Evolutionary conservation across 225 moss, liverwort and hornwort genomes (phyloP).

Genomic region (Sphagnum contortum): DNA sequence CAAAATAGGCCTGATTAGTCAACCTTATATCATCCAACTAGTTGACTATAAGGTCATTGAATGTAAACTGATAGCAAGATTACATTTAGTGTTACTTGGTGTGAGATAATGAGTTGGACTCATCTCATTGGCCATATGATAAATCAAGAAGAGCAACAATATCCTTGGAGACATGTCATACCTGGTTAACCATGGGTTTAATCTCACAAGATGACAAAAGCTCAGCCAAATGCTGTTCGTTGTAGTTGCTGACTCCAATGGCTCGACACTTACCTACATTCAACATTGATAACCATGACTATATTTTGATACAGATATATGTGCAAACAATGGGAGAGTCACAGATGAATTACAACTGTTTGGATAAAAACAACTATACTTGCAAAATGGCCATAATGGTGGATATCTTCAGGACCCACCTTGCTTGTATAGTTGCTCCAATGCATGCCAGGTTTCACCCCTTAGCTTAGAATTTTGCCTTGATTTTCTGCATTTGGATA

Average conservation of each 20-base stretch:
- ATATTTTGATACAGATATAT: neutral
- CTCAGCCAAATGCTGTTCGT: constrained; percentile 46
- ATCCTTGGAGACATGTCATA: neutral
- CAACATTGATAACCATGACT: neutral
- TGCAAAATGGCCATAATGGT: no score
- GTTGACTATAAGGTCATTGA: no score
- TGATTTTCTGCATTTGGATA: constrained; percentile 31
- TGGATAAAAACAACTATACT: no score
- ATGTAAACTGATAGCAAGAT: no score
- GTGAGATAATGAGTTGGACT: no score
- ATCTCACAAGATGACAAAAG: constrained; percentile 50
- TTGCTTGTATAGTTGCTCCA: constrained; percentile 66
- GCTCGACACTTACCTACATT: constrained; percentile 57
- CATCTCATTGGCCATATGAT: no score
- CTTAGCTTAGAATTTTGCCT: constrained; percentile 50
- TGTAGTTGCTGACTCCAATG: constrained; percentile 90
- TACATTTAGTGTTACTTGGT: no score
- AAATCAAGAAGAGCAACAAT: no score
- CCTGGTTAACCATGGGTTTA: constrained; percentile 89
- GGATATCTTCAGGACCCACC: constrained; percentile 10
- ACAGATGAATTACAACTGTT: no score
- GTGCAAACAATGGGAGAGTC: neutral
- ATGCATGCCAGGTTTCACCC: constrained; percentile 62
- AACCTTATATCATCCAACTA: no score
- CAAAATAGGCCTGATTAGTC: no score